A percentile compares a stretch with the other conserved stretches of the same genome.
Evolutionary conservation across 352 stramenopile species (phyloP).

Genomic region (Nothophytophthora sp.): DNA sequence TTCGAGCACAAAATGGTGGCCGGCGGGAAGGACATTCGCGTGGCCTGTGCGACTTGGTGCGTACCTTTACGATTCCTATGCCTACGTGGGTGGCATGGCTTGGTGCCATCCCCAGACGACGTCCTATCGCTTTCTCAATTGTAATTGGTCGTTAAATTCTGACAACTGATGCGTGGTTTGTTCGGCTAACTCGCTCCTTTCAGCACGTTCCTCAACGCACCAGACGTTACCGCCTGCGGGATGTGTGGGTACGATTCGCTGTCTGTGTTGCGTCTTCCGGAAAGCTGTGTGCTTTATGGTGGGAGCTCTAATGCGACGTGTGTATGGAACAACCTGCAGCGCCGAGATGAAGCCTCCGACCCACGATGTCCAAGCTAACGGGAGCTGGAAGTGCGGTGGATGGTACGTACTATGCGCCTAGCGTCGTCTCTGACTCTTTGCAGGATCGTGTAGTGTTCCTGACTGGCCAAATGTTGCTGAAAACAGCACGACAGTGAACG

Average conservation of each 20-base stretch:
- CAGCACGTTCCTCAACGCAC: slow-evolving; percentile 74
- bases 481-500: slow-evolving; percentile 52
- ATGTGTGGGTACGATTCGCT: slow-evolving; percentile 68
- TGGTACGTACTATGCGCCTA: no score
- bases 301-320: no score
- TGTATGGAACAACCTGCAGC: no score
- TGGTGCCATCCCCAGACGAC: no score
- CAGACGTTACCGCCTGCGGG: slow-evolving; percentile 50
- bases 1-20: slow-evolving; percentile 59
- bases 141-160: not conserved
- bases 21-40: slow-evolving; percentile 51
- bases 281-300: no score
- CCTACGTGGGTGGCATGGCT: no score
- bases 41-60: slow-evolving; percentile 62
- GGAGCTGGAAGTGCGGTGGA: slow-evolving; percentile 70
- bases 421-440: no score
- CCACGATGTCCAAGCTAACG: slow-evolving; percentile 68
- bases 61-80: no score
- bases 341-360: slow-evolving; percentile 61
- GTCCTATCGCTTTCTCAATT: no score
- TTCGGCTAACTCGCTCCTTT: slow-evolving; percentile 2
- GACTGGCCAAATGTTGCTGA: no score
- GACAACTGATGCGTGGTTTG: not conserved
- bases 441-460: no score
- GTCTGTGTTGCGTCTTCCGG: not conserved